Percentiles rank a stretch among this genome's conserved stretches.
phyloP scores from a whole-genome alignment of 805 yeast species.

The Nakazawaea holstii region DNA sequence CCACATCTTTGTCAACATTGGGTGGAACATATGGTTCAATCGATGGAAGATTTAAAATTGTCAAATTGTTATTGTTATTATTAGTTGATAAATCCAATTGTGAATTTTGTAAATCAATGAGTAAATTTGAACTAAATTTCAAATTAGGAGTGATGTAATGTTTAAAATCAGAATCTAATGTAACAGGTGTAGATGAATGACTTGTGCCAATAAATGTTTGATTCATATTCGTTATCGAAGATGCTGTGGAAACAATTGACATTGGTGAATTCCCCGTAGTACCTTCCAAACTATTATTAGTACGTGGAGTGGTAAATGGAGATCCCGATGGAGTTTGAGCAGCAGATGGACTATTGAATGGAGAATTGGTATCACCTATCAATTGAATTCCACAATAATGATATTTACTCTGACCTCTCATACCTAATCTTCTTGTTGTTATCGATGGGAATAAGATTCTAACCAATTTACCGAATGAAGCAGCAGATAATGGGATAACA shows the following conservation, averaged over 20 bases:
- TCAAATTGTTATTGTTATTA: constrained; percentile 14
- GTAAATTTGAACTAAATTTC: constrained; percentile 3
- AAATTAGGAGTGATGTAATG: constrained; percentile 2
- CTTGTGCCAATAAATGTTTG: constrained; percentile 4
- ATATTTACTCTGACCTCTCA: constrained; percentile 77
- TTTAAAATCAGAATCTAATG: constrained; percentile 1
- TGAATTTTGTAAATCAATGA: neutral
- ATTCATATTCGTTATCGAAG: constrained; percentile 7
- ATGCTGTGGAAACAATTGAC: constrained; percentile 10
- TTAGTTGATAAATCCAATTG: neutral
- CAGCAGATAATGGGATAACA: constrained; percentile 62
- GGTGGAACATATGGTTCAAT: constrained; percentile 38
- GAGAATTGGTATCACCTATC: constrained; percentile 25
- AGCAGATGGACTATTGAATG: constrained; percentile 14
- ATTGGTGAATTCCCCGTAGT: constrained; percentile 8
- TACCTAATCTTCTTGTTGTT: constrained; percentile 74
- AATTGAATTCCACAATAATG: constrained; percentile 75
- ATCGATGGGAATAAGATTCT: constrained; percentile 59
- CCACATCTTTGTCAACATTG: constrained; percentile 48
- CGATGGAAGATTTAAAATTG: constrained; percentile 25
- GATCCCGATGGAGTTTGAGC: constrained; percentile 7
- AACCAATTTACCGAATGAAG: constrained; percentile 74
- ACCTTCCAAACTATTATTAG: constrained; percentile 1
- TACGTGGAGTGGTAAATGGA: constrained; percentile 7
- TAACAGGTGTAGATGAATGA: constrained; percentile 5